A percentile compares a stretch with the other conserved stretches of the same genome.
phyloP scores from a whole-genome alignment of 306 rosid species.

The Prunus mira region DNA sequence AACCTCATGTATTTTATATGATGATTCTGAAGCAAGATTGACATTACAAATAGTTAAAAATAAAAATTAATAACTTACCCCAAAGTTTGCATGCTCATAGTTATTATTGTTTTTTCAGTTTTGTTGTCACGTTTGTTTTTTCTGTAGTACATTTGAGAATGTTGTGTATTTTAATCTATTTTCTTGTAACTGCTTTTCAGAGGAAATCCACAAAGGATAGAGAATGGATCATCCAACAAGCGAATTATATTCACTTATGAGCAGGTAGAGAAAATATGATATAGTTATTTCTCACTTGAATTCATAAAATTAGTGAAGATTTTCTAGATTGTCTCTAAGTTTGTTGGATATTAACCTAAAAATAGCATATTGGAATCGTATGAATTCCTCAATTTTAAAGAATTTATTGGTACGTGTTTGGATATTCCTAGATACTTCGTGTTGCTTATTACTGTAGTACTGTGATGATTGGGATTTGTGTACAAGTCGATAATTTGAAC shows the following conservation, averaged over 20 bases:
- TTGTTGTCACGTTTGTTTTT: neutral
- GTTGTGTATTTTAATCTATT: slow-evolving; percentile 13
- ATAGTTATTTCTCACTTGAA: slow-evolving; percentile 1
- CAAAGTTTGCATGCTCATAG: neutral
- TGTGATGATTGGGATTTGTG: neutral
- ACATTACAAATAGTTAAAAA: neutral
- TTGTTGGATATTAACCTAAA: neutral
- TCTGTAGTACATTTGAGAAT: neutral
- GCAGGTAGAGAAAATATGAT: slow-evolving; percentile 51
- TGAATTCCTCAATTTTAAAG: neutral
- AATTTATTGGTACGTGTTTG: neutral
- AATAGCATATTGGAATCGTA: neutral
- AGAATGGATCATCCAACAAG: slow-evolving; percentile 80
- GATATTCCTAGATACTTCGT: too few relatives aligned
- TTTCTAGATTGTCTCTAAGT: neutral
- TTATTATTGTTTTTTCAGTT: neutral
- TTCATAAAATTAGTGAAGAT: neutral
- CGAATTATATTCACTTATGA: slow-evolving; percentile 84
- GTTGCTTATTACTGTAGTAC: too few relatives aligned
- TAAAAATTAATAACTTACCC: neutral
- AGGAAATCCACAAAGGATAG: slow-evolving; percentile 99
- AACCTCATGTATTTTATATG: neutral
- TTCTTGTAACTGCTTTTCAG: slow-evolving; percentile 38
- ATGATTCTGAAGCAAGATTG: neutral
- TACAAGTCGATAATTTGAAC: neutral